Conservation (phyloP, 805 yeast species). For the Lipomyces orientalis region DNA sequence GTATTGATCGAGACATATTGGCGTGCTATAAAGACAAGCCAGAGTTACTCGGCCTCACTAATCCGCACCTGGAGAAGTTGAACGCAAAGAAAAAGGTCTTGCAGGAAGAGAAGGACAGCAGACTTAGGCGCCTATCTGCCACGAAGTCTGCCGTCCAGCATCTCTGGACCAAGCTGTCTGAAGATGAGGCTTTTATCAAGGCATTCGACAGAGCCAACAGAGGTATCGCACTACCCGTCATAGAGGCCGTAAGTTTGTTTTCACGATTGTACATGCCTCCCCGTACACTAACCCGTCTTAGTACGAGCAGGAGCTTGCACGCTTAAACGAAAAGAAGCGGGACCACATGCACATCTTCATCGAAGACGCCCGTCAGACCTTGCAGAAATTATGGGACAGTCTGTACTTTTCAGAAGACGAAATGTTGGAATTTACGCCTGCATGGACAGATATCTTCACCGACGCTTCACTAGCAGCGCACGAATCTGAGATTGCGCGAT, state of each 20-base stretch:
- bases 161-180: slow-evolving; percentile 65
- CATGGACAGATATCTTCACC: slow-evolving; percentile 53
- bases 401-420: slow-evolving; percentile 64
- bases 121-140: slow-evolving; percentile 43
- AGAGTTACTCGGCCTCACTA: slow-evolving; percentile 39
- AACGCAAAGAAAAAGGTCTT: slow-evolving; percentile 38
- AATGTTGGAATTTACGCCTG: slow-evolving; percentile 55
- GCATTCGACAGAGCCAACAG: slow-evolving; percentile 53
- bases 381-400: slow-evolving; percentile 65
- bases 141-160: slow-evolving; percentile 50
- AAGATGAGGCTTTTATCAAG: slow-evolving; percentile 51
- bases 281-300: slow-evolving; percentile 39
- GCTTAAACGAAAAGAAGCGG: slow-evolving; percentile 65
- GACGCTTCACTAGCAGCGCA: slow-evolving; percentile 68
- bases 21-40: slow-evolving; percentile 37
- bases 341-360: slow-evolving; percentile 73
- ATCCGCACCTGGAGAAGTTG: slow-evolving; percentile 44
- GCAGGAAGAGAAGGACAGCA: slow-evolving; percentile 48
- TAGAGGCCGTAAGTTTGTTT: slow-evolving; percentile 31
- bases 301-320: slow-evolving; percentile 60
- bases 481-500: slow-evolving; percentile 61
- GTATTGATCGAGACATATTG: slow-evolving; percentile 41
- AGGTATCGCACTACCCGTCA: slow-evolving; percentile 31
- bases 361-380: slow-evolving; percentile 61
- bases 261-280: neutral